Evolutionary conservation across 2,329 filamentous ascomycete species (phyloP), one percentile per base, ranked within the genome.

Genomic region (Beauveria scarabaeidicola): DNA sequence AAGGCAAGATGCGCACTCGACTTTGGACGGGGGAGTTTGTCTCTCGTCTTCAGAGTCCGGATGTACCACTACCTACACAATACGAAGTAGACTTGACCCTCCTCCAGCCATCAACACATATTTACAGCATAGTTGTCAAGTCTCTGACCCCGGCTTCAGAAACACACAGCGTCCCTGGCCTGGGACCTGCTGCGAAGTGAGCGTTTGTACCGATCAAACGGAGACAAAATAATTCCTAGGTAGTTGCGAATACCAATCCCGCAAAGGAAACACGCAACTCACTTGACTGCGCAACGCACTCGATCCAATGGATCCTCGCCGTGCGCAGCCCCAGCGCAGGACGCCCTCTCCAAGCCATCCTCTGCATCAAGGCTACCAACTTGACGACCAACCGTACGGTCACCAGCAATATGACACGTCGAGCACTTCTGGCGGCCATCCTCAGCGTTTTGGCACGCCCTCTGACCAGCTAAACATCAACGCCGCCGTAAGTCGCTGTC

Each of bases 391-490:
- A 64, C 85, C 86, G 9, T 92, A 90, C 70, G 79, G 76, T 57
- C 79, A 76, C 61, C 66, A 68, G 56, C 63, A 66, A 19, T 63
- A 67, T 29, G 64, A 70, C 43, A 64, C 32, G 32, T 36, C 71
- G 19, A 63, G 66, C 52, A 68, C 61, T 7, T 61, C 63, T 2
- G 60, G 60, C 21, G 58, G 59, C 21, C 56, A 52, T 10, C 47
- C 55, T n/a, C 61, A 72, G 23, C 75, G 80, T 51, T 73, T 77
- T 29, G 74, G 77, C 61, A 86, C 84, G 21, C 84, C 87, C 1
- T 86, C 85, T 68, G 93, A 97, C 74, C 81, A 87, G 60, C 78
- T 97, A 55, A 85, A 88, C 61, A 81, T 92, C 64, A 92, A 97
- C 72, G 90, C 91, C 53, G 93, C 92, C 60, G 89, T 93, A 74